Evolutionary conservation across 2,329 filamentous ascomycete genomes (phyloP), one percentile per base, ranked within the genome.

Genomic region (Coniochaeta ligniaria): DNA sequence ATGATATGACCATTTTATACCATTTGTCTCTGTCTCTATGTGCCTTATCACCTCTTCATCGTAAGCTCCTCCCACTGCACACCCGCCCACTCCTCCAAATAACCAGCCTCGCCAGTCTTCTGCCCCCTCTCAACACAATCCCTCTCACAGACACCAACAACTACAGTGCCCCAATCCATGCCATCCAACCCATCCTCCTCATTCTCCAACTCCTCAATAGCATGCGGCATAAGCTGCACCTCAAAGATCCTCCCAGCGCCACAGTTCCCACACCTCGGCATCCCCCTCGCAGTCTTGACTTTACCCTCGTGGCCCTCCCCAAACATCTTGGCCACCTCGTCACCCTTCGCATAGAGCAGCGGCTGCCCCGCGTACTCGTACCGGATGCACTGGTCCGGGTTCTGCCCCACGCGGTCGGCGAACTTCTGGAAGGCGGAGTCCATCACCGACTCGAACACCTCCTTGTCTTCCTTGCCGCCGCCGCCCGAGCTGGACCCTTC

Each of bases 111-210:
- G 0, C 86, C 89, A 38, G 81, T 78, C 14, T 75, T 73, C 7
- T 85, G 80, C 0, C 83, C 82, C 6, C 73, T 73, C 17, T 85
- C 84, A 68, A 82, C 80, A 71, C 95, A 98, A 72, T 98, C 91
- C 70, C 76, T 84, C 65, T 83, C 85, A 73, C 95, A 99, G 8
- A 96, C 92, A 0, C 86, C 92, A 41, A 98, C 79, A 61, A 99
- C 85, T 9, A 99, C 83, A 0, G 92, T 98, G 0, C 94, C 94
- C 95, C 95, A 99, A 69, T 99, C 95, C 95, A 99, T 99, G 0
- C 93, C 95, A 78, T 96, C 82, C 22, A 88, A 69, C 43, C 83
- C 84, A 66, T 86, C 73, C 60, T 89, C 87, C 47, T 93, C 90
- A 1, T 83, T 87, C 78, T 98, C 95, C 59, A 98, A 78, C 78